Percentiles rank a stretch among this genome's conserved stretches.
These are phyloP conservation scores for Corymbia calophylla DNA, from an alignment of 441 rosid species.

Conservation along the genomic window DNA sequence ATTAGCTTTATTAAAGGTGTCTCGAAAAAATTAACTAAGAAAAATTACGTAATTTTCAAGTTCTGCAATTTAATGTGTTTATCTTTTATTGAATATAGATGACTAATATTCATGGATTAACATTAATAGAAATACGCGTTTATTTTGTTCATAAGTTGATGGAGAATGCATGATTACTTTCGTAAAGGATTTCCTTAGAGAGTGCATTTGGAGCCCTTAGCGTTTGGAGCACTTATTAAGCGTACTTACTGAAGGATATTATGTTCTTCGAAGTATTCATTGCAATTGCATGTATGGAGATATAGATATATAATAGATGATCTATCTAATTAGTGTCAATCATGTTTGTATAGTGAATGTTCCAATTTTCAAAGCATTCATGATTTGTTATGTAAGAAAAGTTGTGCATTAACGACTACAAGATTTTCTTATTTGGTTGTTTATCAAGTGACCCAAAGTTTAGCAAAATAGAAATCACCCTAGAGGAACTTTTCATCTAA, in stretches of 20 bases:
- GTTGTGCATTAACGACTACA: not conserved
- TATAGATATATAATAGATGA: not conserved
- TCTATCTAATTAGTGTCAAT: not conserved
- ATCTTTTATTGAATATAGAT: not conserved
- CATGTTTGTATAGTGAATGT: not conserved
- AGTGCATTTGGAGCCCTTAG: too few relatives aligned
- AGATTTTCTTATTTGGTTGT: not conserved
- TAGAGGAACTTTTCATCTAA: not conserved
- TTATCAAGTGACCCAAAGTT: not conserved
- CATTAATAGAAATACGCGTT: not conserved
- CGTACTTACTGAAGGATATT: not conserved
- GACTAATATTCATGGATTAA: not conserved
- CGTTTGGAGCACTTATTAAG: not conserved
- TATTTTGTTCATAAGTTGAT: not conserved
- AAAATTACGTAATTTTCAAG: not conserved
- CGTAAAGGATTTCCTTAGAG: not conserved
- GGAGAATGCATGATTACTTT: not conserved
- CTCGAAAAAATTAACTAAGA: not conserved
- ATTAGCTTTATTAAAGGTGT: not conserved
- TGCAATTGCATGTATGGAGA: not conserved
- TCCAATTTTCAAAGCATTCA: not conserved
- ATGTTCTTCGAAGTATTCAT: not conserved
- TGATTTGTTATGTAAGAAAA: rapidly evolving
- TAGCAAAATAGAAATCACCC: not conserved
- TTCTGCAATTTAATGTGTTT: not conserved